Evolutionary conservation across 2,329 filamentous ascomycete genomes (phyloP).

Genomic region (Claviceps sorghi): DNA sequence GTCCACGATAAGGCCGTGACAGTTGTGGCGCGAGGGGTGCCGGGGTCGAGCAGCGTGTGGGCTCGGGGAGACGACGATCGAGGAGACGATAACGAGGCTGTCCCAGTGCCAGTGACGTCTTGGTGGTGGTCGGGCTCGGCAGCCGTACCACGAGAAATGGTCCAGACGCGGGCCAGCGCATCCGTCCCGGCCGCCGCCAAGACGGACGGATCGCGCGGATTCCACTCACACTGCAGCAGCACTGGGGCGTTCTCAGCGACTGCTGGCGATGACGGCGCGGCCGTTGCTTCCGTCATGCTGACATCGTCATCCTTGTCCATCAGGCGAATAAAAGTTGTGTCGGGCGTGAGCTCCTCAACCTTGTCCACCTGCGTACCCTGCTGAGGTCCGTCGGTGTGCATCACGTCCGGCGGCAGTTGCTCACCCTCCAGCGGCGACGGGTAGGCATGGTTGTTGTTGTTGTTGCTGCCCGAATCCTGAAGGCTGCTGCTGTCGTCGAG

Average conservation of each 20-base stretch:
- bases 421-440: slow-evolving; percentile 49
- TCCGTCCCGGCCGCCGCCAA: slow-evolving; percentile 55
- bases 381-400: slow-evolving; percentile 46
- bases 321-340: slow-evolving; percentile 48
- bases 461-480: slow-evolving; percentile 20
- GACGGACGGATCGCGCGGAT: slow-evolving; percentile 47
- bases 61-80: slow-evolving; percentile 17
- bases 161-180: slow-evolving; percentile 57
- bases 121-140: slow-evolving; percentile 26
- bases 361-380: slow-evolving; percentile 51
- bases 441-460: slow-evolving; percentile 39
- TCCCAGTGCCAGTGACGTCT: slow-evolving; percentile 8
- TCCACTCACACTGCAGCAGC: slow-evolving; percentile 56
- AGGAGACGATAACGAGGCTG: not conserved
- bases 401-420: slow-evolving; percentile 34
- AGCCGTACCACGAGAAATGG: slow-evolving; percentile 39
- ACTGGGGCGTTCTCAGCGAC: slow-evolving; percentile 40
- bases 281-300: slow-evolving; percentile 16
- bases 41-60: slow-evolving; percentile 35
- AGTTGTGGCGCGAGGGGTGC: slow-evolving; percentile 34
- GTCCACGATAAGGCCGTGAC: slow-evolving; percentile 49
- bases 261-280: slow-evolving; percentile 22
- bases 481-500: slow-evolving; percentile 9
- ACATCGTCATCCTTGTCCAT: slow-evolving; percentile 24
- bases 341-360: slow-evolving; percentile 42